Evolutionary conservation across 768 basidiomycete genomes (phyloP), one percentile per base, ranked within the genome.

Genomic region (Macrolepiota fuliginosa): DNA sequence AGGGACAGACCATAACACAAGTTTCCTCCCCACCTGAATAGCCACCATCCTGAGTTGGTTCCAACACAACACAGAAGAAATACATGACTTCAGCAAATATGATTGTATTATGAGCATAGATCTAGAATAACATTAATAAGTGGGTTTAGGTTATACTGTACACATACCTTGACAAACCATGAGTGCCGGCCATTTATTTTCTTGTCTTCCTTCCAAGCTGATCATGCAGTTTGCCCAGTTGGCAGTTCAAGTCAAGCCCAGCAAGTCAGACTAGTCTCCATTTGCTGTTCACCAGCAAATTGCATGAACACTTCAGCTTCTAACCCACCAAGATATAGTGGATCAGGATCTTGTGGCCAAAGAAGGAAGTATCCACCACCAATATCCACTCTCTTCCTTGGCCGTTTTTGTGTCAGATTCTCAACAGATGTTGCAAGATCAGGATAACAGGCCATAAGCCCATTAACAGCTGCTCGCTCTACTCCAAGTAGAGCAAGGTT

Each of bases 401-500:
- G 39, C 39, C 10, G 4, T 13, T 40, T 13, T 17, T 40, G 39
- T 4, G 12, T 36, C 12, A 36, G 12, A 36, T 12, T 12, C 4
- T 36, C 36, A 36, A 36, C 5, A 36, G 12, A 40, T 13, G 17
- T 40, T 2, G 2, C 39, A 40, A 40, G 39, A 2, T 40, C 5
- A 40, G 39, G 39, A 40, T 40, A 13, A 17, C 39, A 40, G 17
- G 36, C 36, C 36, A 36, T 5, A 12, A 36, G 36, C 12, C 36
- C 39, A 40, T 40, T 40, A 17, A 40, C 10, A 6, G 39, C 3
- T 40, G 39, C 39, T 64, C 64, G 22, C 62, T 66, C 9, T 62
- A 67, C 27, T 4, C 63, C 68, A 36, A 64, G 58, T 47, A 68
- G 27, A 1, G 66, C 54, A 19, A 73, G 65, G 57, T 72, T 74